Evolutionary conservation across 164 flowering plant genomes (phyloP).

Genomic region (Berberis thunbergii): DNA sequence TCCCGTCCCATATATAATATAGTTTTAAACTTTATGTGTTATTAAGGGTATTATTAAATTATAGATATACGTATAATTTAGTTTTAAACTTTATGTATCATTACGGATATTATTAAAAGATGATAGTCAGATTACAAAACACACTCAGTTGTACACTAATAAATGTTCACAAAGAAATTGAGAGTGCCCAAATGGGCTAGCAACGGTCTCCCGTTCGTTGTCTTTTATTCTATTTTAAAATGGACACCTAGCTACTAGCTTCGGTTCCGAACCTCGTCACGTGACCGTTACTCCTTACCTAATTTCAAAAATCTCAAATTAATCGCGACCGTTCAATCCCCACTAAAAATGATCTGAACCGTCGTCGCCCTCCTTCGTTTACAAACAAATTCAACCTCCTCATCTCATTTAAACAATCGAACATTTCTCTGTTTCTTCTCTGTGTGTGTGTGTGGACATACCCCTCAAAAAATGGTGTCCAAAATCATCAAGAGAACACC

Average conservation of each 20-base stretch:
- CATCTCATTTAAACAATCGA: not conserved
- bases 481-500: conserved; percentile 48
- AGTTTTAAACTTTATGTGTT: too few relatives aligned
- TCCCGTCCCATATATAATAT: too few relatives aligned
- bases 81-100: too few relatives aligned
- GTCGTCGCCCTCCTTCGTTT: not conserved
- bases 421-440: conserved; percentile 1
- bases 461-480: conserved; percentile 47
- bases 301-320: conserved; percentile 18
- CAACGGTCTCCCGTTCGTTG: too few relatives aligned
- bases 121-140: too few relatives aligned
- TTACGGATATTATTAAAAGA: too few relatives aligned
- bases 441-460: not conserved
- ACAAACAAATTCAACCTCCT: not conserved
- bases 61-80: too few relatives aligned
- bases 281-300: conserved; percentile 41
- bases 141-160: too few relatives aligned
- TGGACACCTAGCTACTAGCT: not conserved
- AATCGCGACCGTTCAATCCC: conserved; percentile 1
- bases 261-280: conserved; percentile 1
- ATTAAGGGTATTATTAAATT: too few relatives aligned
- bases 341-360: not conserved
- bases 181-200: too few relatives aligned
- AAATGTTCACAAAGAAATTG: too few relatives aligned
- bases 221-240: too few relatives aligned